Conservation (phyloP, 768 basidiomycete genomes). For the Suillus placidus region DNA sequence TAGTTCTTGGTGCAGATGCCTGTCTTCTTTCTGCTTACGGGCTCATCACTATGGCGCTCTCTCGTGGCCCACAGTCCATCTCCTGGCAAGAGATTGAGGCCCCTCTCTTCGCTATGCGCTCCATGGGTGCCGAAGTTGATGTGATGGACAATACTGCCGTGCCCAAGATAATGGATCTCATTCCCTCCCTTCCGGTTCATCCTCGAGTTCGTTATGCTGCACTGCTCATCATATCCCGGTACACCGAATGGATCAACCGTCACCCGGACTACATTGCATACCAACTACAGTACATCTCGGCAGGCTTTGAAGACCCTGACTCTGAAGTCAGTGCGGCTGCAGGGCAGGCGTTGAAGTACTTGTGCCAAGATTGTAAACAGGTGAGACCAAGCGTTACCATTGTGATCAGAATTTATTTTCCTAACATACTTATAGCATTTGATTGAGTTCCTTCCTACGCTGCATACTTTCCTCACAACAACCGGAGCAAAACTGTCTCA, state of each 20-base stretch:
- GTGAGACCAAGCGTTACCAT: conserved; percentile 41
- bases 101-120: conserved; percentile 94
- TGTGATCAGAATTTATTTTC: conserved; percentile 7
- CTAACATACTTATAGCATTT: conserved; percentile 61
- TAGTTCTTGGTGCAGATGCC: conserved; percentile 83
- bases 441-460: conserved; percentile 86
- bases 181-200: conserved; percentile 87
- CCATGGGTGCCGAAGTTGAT: conserved; percentile 96
- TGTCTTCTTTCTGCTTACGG: conserved; percentile 84
- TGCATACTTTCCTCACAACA: conserved; percentile 85
- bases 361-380: conserved; percentile 95
- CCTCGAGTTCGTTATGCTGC: conserved; percentile 95
- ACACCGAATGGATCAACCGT: conserved; percentile 93
- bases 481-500: conserved; percentile 79
- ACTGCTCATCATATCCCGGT: conserved; percentile 90
- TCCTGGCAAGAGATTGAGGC: conserved; percentile 99
- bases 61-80: conserved; percentile 54
- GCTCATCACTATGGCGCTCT: conserved; percentile 74
- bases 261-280: conserved; percentile 86
- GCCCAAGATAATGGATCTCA: conserved; percentile 95
- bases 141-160: conserved; percentile 78
- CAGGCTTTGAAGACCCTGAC: conserved; percentile 84
- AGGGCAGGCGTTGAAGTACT: conserved; percentile 92
- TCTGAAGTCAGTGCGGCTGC: conserved; percentile 89
- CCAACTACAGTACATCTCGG: conserved; percentile 89